Percentiles rank a stretch among this genome's conserved stretches.
These are phyloP conservation scores for Capronia coronata DNA, from an alignment of 2,329 filamentous ascomycete species.

Conservation along the genomic window DNA sequence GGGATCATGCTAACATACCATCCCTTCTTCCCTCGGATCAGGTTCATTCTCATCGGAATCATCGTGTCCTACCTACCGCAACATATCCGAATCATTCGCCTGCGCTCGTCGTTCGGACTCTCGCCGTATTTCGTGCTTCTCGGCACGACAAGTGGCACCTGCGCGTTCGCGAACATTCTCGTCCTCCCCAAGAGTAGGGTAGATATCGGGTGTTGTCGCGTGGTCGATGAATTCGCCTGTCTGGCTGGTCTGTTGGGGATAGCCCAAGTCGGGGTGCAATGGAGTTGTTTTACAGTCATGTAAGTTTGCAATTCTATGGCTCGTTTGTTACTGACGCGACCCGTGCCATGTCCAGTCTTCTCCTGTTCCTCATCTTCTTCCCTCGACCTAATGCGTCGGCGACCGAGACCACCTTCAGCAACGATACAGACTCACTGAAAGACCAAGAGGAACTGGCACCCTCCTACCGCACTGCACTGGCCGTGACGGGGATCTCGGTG, in stretches of 20 bases:
- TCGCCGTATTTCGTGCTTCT: slow-evolving; percentile 92
- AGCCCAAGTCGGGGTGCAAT: slow-evolving; percentile 83
- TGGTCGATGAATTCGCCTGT: slow-evolving; percentile 75
- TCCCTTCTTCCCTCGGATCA: slow-evolving; percentile 26
- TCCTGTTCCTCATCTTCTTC: slow-evolving; percentile 94
- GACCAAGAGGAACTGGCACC: slow-evolving; percentile 37
- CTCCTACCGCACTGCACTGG: slow-evolving; percentile 71
- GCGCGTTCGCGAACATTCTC: slow-evolving; percentile 86
- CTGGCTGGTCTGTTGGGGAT: slow-evolving; percentile 80
- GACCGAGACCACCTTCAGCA: slow-evolving; percentile 27
- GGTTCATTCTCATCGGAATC: slow-evolving; percentile 77
- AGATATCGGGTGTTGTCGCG: slow-evolving; percentile 79
- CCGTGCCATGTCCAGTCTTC: slow-evolving; percentile 54
- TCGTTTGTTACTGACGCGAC: too few species aligned
- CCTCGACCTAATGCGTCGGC: slow-evolving; percentile 53
- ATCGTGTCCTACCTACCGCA: slow-evolving; percentile 91
- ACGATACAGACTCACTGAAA: background rate
- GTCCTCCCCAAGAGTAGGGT: slow-evolving; percentile 74
- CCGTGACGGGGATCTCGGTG: slow-evolving; percentile 66
- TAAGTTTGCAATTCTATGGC: too few species aligned
- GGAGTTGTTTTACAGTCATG: slow-evolving; percentile 89
- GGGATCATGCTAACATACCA: background rate
- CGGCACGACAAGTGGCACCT: slow-evolving; percentile 83
- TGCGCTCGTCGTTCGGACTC: slow-evolving; percentile 84
- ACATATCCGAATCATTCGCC: slow-evolving; percentile 80